phyloP scores from a whole-genome alignment of 2,329 filamentous ascomycete species.

The Hymenoscyphus scutula region DNA sequence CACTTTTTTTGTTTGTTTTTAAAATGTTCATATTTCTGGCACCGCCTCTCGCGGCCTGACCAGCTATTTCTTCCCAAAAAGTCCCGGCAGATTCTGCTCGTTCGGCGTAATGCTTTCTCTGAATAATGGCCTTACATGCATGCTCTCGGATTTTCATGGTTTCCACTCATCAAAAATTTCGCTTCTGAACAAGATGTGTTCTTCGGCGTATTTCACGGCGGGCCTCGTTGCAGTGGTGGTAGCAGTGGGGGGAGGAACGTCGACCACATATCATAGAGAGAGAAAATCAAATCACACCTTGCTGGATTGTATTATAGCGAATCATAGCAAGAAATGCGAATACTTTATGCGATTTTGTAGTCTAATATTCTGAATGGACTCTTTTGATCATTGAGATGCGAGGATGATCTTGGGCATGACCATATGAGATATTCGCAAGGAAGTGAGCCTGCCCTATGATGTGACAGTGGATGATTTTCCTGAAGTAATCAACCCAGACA shows the following conservation, averaged over 20 bases:
- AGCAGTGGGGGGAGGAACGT: conserved; percentile 10
- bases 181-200: conserved; percentile 18
- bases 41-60: conserved; percentile 21
- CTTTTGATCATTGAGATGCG: background rate
- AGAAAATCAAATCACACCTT: conserved; percentile 16
- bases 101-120: conserved; percentile 26
- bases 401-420: background rate
- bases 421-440: no score
- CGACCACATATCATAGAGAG: conserved; percentile 29
- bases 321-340: conserved; percentile 14
- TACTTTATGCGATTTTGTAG: conserved; percentile 8
- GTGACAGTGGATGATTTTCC: no score
- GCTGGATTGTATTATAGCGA: conserved; percentile 33
- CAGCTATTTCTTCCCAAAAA: conserved; percentile 19
- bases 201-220: conserved; percentile 15
- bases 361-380: conserved; percentile 6
- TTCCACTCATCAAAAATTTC: conserved; percentile 20
- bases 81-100: conserved; percentile 23
- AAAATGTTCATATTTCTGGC: conserved; percentile 32
- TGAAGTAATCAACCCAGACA: no score
- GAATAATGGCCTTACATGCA: conserved; percentile 23
- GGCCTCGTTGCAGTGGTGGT: conserved; percentile 12
- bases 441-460: no score
- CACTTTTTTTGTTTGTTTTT: conserved; percentile 26
- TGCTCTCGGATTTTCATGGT: conserved; percentile 24